phyloP scores from a whole-genome alignment of 2,329 filamentous ascomycete species.

The Zymoseptoria crescenta region DNA sequence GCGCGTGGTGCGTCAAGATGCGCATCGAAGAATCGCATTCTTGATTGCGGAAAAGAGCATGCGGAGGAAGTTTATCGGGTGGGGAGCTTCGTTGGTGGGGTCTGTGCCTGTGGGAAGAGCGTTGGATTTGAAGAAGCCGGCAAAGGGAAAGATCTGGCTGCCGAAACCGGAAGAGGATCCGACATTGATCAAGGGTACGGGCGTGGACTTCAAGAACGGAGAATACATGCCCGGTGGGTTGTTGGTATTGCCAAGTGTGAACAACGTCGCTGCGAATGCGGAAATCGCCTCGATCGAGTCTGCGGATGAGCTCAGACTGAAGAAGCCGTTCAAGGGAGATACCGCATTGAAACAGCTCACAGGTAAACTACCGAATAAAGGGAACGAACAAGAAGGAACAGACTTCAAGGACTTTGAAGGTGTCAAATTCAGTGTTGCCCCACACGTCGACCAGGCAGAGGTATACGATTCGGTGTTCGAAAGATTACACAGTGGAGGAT shows the following conservation, averaged over 20 bases:
- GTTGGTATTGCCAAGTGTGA: slow-evolving; percentile 76
- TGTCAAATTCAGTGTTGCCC: slow-evolving; percentile 77
- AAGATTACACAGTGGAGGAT: slow-evolving; percentile 71
- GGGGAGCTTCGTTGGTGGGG: slow-evolving; percentile 74
- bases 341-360: slow-evolving; percentile 74
- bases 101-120: slow-evolving; percentile 89
- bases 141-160: slow-evolving; percentile 72
- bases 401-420: slow-evolving; percentile 59
- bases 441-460: slow-evolving; percentile 86
- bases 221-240: slow-evolving; percentile 72
- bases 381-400: slow-evolving; percentile 53
- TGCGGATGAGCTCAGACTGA: slow-evolving; percentile 73
- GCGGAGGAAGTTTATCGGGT: slow-evolving; percentile 79
- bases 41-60: slow-evolving; percentile 95
- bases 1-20: slow-evolving; percentile 78
- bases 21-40: slow-evolving; percentile 80
- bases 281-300: slow-evolving; percentile 77
- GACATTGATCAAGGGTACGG: slow-evolving; percentile 68
- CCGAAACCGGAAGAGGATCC: slow-evolving; percentile 82
- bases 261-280: slow-evolving; percentile 70
- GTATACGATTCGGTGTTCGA: slow-evolving; percentile 92
- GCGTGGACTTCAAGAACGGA: slow-evolving; percentile 67
- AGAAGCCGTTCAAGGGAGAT: slow-evolving; percentile 75
- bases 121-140: slow-evolving; percentile 78
- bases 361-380: slow-evolving; percentile 49